A percentile compares a stretch with the other conserved stretches of the same genome.
Conservation (phyloP, 768 basidiomycete genomes). For the Piloderma croceum region DNA sequence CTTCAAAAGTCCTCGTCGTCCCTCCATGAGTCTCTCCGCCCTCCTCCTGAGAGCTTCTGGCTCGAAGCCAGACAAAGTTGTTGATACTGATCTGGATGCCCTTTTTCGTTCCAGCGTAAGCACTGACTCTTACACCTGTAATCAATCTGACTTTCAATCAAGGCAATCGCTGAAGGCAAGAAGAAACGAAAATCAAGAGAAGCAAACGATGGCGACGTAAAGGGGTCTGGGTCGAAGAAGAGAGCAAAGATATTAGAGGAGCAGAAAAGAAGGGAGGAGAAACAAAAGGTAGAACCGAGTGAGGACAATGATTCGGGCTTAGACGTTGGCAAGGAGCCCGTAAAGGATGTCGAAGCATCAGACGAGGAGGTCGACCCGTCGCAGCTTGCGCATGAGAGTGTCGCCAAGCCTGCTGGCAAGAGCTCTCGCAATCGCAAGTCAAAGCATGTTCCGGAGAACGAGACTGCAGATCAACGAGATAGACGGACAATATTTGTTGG, state of each 20-base stretch:
- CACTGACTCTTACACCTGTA: constrained; percentile 8
- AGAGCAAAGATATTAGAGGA: constrained; percentile 15
- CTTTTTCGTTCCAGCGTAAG: constrained; percentile 54
- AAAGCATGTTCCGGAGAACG: constrained; percentile 59
- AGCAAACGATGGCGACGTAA: constrained; percentile 15
- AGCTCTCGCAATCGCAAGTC: constrained; percentile 24
- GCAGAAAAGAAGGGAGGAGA: constrained; percentile 7
- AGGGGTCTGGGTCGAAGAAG: constrained; percentile 21
- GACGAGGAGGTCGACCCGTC: constrained; percentile 29
- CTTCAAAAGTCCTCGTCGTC: too few relatives aligned
- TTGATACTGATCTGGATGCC: constrained; percentile 60
- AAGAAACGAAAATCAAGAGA: constrained; percentile 11
- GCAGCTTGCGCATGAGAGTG: constrained; percentile 60
- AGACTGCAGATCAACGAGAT: constrained; percentile 69
- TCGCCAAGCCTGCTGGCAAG: constrained; percentile 28
- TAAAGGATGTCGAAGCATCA: constrained; percentile 14
- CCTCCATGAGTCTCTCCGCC: constrained; percentile 55
- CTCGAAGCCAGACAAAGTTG: constrained; percentile 31
- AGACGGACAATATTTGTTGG: constrained; percentile 88
- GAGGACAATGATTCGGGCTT: constrained; percentile 30
- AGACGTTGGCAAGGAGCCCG: constrained; percentile 27
- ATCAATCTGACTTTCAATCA: neutral
- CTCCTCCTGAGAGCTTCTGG: constrained; percentile 36
- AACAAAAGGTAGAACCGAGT: constrained; percentile 8
- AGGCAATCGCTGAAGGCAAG: constrained; percentile 9